phyloP scores from a whole-genome alignment of 495 filamentous ascomycete genomes.

The Talaromyces adpressus region DNA sequence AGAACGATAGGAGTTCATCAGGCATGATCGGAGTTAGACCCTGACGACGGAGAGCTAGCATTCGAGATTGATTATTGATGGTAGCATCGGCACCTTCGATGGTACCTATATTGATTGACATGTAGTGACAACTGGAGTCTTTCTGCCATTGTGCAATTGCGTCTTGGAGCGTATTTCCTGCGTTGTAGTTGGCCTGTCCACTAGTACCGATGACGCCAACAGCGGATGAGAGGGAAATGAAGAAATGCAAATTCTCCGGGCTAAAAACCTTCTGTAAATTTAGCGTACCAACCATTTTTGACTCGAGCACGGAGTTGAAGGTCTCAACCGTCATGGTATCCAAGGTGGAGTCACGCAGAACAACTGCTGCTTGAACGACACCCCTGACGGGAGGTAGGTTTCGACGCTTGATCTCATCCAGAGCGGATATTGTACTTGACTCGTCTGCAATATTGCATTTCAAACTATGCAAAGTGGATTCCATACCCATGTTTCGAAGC shows the following conservation, averaged over 20 bases:
- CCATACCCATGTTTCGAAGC: constrained; percentile 11
- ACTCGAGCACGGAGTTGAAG: constrained; percentile 23
- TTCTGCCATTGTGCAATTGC: constrained; percentile 17
- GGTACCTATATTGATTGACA: background rate
- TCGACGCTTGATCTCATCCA: constrained; percentile 4
- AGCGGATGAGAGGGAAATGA: constrained; percentile 46
- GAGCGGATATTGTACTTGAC: constrained; percentile 14
- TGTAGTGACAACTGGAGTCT: background rate
- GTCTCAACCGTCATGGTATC: constrained; percentile 33
- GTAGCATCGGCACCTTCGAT: background rate
- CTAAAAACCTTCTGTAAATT: constrained; percentile 49
- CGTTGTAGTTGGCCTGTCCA: constrained; percentile 48
- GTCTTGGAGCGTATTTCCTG: constrained; percentile 39
- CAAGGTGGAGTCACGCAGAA: constrained; percentile 28
- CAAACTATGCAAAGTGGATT: constrained; percentile 10
- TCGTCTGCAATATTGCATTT: constrained; percentile 24
- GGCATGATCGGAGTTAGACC: background rate
- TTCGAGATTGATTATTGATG: background rate
- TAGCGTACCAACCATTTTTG: constrained; percentile 36
- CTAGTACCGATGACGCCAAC: constrained; percentile 36
- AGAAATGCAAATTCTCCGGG: constrained; percentile 34
- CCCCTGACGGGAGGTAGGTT: constrained; percentile 22
- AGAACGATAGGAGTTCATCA: background rate
- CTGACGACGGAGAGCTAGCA: background rate
- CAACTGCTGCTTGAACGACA: constrained; percentile 26